Base-by-base conservation (phyloP, 2,329 filamentous ascomycete species). In the Alternaria metachromatica region DNA sequence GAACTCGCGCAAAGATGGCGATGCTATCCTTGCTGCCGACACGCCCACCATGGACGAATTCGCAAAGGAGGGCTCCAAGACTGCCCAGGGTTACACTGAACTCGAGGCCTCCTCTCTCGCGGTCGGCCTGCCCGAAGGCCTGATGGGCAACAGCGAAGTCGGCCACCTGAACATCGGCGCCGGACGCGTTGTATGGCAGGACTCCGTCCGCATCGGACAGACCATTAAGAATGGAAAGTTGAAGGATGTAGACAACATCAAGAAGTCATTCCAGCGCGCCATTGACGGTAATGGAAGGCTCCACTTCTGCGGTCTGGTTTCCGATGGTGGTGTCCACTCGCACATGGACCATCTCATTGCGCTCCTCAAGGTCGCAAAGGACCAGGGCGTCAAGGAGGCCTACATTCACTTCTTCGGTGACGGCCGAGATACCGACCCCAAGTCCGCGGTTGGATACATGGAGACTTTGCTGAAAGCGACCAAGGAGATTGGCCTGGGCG, bases 381-480 rank as follows among this genome's bases (percentile, higher is more conserved):
- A 92, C 75, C 89, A 92, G 77, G 89, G 88, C 51, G 88, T 99
- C 33, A 93, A 94, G 72, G 87, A 98, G 76, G 94, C 99, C 75
- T 98, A 91, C 85, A 96, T 99, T 78, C 96, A 99, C 87, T 98
- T 98, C 88, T 98, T 99, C 79, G 96, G 93, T 69, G 96, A 99
- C 82, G 96, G 96, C 74, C 92, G 96, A 80, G 96, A 99, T 80
- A 98, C 95, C 70, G 96, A 99, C 81, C 96, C 96, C 80, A 97
- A 97, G 87, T 97, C 93, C 64, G 92, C 92, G 60, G 90, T 89
- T 50, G 92, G 87, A 53, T 97, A 97, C 83, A 90, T 99, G 89
- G 86, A 97, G 82, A 88, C 94, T 80, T 87, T 99, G 37, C 82
- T 97, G 64, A 89, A 92, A 62, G 92, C 90, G 73, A 88, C 88